A percentile compares a stretch with the other conserved stretches of the same genome.
phyloP scores from a whole-genome alignment of 345 rosid genomes.

The Raphanus sativus region DNA sequence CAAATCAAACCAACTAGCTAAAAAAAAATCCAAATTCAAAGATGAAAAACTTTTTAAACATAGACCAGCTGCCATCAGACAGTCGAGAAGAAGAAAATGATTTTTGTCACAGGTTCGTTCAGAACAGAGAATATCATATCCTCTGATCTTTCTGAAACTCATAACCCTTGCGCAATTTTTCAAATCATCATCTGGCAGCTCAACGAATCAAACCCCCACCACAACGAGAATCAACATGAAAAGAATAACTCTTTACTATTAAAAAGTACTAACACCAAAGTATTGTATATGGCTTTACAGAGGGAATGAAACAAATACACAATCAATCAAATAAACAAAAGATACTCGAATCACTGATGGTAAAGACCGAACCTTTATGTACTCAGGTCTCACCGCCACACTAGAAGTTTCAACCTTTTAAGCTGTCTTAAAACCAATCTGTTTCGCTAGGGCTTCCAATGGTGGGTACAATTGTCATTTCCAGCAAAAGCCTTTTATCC shows the following conservation, averaged over 20 bases:
- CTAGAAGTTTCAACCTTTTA: slow-evolving; percentile 1
- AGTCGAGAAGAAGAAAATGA: slow-evolving; percentile 15
- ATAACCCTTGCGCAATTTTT: slow-evolving; percentile 42
- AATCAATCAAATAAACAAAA: background rate
- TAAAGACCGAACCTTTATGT: background rate
- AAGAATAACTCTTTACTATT: background rate
- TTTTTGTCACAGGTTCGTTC: slow-evolving; percentile 28
- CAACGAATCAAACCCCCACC: background rate
- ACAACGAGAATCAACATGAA: background rate
- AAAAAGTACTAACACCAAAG: background rate
- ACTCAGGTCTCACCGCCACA: slow-evolving; percentile 15
- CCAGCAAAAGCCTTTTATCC: background rate
- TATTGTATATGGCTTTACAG: background rate
- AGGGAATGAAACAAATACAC: too few relatives aligned
- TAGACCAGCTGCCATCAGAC: slow-evolving; percentile 34
- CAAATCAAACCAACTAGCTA: too few relatives aligned
- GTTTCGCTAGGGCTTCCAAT: slow-evolving; percentile 10
- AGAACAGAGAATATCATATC: slow-evolving; percentile 8
- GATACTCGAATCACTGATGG: background rate
- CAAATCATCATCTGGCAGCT: slow-evolving; percentile 38
- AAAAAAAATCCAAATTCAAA: too few relatives aligned
- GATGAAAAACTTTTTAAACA: background rate
- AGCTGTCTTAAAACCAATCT: background rate
- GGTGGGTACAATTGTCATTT: slow-evolving; percentile 31
- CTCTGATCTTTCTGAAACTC: slow-evolving; percentile 29